These are phyloP conservation scores for Pseudocercospora pini-densiflorae DNA, from an alignment of 2,329 filamentous ascomycete genomes.

Conservation along the genomic window DNA sequence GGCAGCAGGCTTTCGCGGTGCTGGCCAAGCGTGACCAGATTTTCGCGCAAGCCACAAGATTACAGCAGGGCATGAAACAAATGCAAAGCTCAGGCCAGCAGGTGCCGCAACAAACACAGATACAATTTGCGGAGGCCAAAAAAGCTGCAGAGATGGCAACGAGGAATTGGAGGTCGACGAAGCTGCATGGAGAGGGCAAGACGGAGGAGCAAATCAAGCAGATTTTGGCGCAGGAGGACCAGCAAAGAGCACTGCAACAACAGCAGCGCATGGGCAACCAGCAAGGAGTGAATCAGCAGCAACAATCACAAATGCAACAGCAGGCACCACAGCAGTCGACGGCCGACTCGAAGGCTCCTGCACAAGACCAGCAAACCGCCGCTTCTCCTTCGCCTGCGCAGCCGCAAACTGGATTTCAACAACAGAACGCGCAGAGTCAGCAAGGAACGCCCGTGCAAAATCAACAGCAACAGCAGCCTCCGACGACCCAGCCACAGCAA, in stretches of 20 bases:
- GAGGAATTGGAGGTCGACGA: constrained; percentile 24
- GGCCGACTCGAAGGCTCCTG: constrained; percentile 22
- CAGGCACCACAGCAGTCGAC: constrained; percentile 29
- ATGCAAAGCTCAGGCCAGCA: constrained; percentile 19
- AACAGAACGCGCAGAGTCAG: constrained; percentile 24
- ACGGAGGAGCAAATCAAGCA: constrained; percentile 18
- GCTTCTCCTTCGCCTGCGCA: constrained; percentile 24
- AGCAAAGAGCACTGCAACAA: constrained; percentile 26
- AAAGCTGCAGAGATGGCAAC: constrained; percentile 20
- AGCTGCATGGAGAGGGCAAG: constrained; percentile 21
- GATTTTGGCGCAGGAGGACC: constrained; percentile 17
- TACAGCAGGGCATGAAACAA: constrained; percentile 19
- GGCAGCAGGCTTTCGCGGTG: constrained; percentile 17
- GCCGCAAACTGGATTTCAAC: constrained; percentile 27
- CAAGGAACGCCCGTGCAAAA: constrained; percentile 28
- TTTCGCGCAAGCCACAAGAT: constrained; percentile 15
- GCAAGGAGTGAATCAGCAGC: constrained; percentile 25
- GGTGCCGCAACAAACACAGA: constrained; percentile 15
- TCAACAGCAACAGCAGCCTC: constrained; percentile 33
- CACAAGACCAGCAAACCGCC: constrained; percentile 21
- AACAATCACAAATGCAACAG: constrained; percentile 22
- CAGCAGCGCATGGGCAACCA: constrained; percentile 27
- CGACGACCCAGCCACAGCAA: constrained; percentile 34
- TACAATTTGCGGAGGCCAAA: constrained; percentile 23
- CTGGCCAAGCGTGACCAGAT: constrained; percentile 23